phyloP scores from a whole-genome alignment of 2,329 filamentous ascomycete genomes.

The Colletotrichum gigasporum region DNA sequence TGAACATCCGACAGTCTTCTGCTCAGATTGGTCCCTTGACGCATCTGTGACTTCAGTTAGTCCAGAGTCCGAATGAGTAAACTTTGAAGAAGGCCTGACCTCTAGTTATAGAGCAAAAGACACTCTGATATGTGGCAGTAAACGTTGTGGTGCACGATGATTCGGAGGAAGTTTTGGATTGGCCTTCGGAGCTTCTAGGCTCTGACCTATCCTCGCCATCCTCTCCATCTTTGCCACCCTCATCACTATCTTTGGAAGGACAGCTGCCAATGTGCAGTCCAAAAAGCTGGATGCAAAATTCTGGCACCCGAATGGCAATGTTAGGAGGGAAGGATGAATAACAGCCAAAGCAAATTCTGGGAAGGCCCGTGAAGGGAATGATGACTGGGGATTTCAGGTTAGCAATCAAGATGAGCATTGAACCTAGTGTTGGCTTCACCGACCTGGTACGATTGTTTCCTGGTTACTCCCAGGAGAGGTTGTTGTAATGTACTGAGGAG shows the following conservation, averaged over 20 bases:
- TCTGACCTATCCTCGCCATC: fast-evolving
- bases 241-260: not conserved
- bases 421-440: not conserved
- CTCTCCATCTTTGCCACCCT: no score
- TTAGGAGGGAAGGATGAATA: not conserved
- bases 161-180: not conserved
- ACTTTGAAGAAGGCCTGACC: not conserved
- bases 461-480: not conserved
- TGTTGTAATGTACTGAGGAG: not conserved
- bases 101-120: not conserved
- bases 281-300: constrained; percentile 8
- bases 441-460: not conserved
- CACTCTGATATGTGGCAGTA: not conserved
- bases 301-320: not conserved
- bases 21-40: no score
- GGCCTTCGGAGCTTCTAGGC: fast-evolving
- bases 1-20: not conserved
- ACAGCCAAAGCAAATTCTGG: not conserved
- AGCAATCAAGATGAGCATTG: no score
- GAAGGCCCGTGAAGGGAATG: not conserved
- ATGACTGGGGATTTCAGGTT: no score
- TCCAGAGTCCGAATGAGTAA: no score
- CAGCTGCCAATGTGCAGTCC: constrained; percentile 6
- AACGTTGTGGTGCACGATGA: not conserved
- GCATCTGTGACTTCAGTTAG: no score